These are phyloP conservation scores for Diplogelasinospora grovesii DNA, from an alignment of 495 filamentous ascomycete species.

Conservation along the genomic window DNA sequence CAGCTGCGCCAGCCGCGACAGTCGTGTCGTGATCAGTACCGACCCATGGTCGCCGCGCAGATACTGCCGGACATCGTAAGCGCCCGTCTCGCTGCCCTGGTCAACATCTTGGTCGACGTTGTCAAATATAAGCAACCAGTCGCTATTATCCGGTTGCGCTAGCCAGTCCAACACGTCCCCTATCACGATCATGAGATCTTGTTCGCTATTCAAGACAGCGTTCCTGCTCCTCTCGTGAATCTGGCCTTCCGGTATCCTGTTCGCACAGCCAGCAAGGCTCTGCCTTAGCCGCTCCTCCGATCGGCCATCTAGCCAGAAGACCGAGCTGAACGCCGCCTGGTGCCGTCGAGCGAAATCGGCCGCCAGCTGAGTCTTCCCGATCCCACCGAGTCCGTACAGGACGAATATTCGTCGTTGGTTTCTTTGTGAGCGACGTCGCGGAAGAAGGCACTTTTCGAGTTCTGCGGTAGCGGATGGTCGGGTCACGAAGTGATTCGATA, in stretches of 20 bases:
- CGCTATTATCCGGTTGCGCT: constrained; percentile 22
- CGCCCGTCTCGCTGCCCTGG: constrained; percentile 17
- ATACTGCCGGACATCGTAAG: constrained; percentile 30
- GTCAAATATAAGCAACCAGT: constrained; percentile 37
- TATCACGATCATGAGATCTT: constrained; percentile 23
- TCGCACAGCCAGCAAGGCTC: constrained; percentile 22
- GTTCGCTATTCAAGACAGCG: constrained; percentile 9
- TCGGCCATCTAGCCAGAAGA: constrained; percentile 25
- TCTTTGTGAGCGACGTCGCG: too few species aligned
- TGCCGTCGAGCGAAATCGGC: constrained; percentile 16
- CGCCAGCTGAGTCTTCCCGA: constrained; percentile 22
- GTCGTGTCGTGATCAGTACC: constrained; percentile 37
- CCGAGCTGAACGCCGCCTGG: constrained; percentile 13
- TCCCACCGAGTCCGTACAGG: constrained; percentile 20
- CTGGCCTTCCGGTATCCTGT: constrained; percentile 23
- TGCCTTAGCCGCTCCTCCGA: constrained; percentile 27
- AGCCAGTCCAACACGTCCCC: constrained; percentile 30
- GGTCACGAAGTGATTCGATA: too few species aligned
- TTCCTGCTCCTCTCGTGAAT: constrained; percentile 12
- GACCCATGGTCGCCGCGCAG: constrained; percentile 33
- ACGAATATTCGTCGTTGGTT: constrained; percentile 18
- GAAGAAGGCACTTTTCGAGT: too few species aligned
- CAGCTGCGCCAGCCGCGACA: too few species aligned
- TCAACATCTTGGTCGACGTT: constrained; percentile 32
- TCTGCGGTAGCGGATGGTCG: too few species aligned